Conservation (phyloP, 2,329 filamentous ascomycete genomes). For the Aaosphaeria pasadenensis region DNA sequence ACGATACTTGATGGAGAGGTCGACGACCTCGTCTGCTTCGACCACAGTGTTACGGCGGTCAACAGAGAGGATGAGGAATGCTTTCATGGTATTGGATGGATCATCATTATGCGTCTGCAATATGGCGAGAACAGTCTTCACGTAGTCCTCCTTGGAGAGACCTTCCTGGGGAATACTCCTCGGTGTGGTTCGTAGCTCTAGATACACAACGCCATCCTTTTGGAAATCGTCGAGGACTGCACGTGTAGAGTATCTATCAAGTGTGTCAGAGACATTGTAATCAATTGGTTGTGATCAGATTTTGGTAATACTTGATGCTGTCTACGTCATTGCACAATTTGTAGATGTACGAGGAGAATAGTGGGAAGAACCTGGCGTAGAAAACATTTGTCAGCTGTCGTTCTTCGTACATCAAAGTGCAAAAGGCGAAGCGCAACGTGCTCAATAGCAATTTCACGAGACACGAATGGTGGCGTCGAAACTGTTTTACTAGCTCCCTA, state of each 20-base stretch:
- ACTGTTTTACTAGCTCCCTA: too few relatives aligned
- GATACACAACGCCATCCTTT: conserved; percentile 69
- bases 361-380: conserved; percentile 62
- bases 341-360: conserved; percentile 80
- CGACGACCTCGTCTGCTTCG: conserved; percentile 63
- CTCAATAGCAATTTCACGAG: too few relatives aligned
- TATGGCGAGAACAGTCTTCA: conserved; percentile 63
- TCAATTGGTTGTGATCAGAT: neutral
- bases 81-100: conserved; percentile 48
- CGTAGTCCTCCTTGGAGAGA: conserved; percentile 63
- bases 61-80: conserved; percentile 69
- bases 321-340: conserved; percentile 63
- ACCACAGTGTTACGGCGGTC: conserved; percentile 62
- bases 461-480: too few relatives aligned
- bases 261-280: neutral
- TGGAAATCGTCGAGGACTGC: conserved; percentile 60
- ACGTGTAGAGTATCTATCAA: conserved; percentile 54
- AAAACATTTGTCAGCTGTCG: conserved; percentile 1
- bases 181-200: conserved; percentile 79
- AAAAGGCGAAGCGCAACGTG: too few relatives aligned
- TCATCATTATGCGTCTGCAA: conserved; percentile 53
- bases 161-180: conserved; percentile 55
- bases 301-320: conserved; percentile 50
- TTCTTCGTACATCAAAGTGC: neutral
- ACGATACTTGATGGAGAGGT: conserved; percentile 58